Evolutionary conservation across 768 basidiomycete genomes (phyloP).

Genomic region (Galerina marginata): DNA sequence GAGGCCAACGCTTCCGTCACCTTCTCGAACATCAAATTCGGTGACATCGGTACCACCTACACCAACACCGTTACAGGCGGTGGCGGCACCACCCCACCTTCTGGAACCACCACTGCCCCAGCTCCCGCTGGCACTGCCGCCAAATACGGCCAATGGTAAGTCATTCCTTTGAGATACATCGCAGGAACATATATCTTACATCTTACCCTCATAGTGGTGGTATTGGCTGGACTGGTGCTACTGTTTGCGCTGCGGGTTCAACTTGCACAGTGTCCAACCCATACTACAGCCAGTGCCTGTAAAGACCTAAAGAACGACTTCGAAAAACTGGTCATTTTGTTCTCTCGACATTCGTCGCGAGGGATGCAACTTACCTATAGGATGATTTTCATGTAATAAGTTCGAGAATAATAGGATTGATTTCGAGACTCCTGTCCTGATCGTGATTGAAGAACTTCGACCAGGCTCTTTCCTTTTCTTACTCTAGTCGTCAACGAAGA

Average conservation of each 20-base stretch:
- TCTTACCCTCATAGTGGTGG: slow-evolving; percentile 27
- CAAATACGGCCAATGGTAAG: slow-evolving; percentile 43
- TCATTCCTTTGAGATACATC: not conserved
- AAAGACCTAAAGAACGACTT: slow-evolving; percentile 3
- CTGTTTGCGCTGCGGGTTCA: slow-evolving; percentile 33
- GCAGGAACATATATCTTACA: not conserved
- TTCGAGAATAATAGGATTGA: no score
- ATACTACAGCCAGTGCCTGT: slow-evolving; percentile 40
- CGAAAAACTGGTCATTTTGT: not conserved
- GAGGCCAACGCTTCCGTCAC: not conserved
- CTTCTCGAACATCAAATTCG: slow-evolving; percentile 6
- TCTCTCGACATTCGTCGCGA: no score
- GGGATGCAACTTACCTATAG: no score
- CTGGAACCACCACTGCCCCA: slow-evolving; percentile 9
- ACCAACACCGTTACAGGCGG: slow-evolving; percentile 12
- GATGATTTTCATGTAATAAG: no score
- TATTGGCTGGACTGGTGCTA: slow-evolving; percentile 35
- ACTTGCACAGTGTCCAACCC: slow-evolving; percentile 32
- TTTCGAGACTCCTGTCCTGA: slow-evolving; percentile 15
- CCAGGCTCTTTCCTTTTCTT: no score
- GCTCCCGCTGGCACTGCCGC: slow-evolving; percentile 20
- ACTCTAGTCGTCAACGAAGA: no score
- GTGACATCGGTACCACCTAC: slow-evolving; percentile 40
- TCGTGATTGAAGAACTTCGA: no score
- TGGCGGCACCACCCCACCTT: slow-evolving; percentile 7